These are phyloP conservation scores for Pyrrhoderma noxium DNA, from an alignment of 1,284 basidiomycete species.

Conservation along the genomic window DNA sequence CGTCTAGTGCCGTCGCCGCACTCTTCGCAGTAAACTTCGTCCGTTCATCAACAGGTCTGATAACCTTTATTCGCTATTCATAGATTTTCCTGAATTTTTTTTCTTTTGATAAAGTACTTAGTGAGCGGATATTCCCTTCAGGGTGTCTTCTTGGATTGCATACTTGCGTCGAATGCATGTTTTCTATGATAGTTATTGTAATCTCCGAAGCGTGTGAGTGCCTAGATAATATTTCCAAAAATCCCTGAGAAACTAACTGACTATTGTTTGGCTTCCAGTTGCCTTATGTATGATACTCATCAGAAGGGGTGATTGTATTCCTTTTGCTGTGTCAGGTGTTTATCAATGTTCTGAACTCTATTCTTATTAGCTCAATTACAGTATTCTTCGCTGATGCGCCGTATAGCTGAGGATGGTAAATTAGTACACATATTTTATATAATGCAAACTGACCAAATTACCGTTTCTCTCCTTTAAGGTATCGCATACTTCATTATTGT, in stretches of 20 bases:
- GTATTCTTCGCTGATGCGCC: neutral
- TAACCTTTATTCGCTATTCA: neutral
- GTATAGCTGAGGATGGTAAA: constrained; percentile 6
- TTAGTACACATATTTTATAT: neutral
- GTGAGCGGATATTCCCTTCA: neutral
- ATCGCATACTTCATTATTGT: neutral
- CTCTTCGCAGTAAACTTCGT: neutral
- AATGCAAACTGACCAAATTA: neutral
- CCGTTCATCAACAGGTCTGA: neutral
- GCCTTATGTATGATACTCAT: neutral
- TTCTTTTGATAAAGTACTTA: neutral
- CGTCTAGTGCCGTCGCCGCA: neutral
- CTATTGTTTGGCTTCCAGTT: neutral
- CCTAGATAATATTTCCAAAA: neutral
- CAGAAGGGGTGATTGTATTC: constrained; percentile 1
- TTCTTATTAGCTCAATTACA: neutral
- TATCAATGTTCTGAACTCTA: no score
- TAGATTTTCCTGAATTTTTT: neutral
- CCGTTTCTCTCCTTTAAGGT: neutral
- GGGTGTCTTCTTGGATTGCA: constrained; percentile 5
- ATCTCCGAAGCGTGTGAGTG: constrained; percentile 7
- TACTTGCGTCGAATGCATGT: constrained; percentile 1
- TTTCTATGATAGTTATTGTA: constrained; percentile 2
- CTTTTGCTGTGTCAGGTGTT: neutral
- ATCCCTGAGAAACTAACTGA: neutral